Conservation (phyloP, 176 grass and related monocot genomes). For the Secale cereale region DNA sequence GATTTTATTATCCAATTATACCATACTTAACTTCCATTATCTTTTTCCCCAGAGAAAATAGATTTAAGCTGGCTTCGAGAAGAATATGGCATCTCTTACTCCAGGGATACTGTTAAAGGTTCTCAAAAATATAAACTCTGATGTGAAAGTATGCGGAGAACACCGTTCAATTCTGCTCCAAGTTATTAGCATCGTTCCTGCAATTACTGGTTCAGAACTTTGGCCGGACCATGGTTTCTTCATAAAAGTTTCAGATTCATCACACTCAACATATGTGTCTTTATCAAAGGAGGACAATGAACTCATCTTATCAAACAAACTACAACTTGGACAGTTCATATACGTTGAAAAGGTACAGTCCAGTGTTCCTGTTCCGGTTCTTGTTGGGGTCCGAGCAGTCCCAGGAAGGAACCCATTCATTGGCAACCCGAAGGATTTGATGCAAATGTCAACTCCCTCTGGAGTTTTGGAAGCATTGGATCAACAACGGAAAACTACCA, state of each 20-base stretch:
- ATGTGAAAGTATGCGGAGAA: constrained; percentile 93
- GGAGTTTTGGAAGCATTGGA: constrained; percentile 56
- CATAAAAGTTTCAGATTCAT: constrained; percentile 98
- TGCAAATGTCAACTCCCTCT: constrained; percentile 79
- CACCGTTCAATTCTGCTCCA: constrained; percentile 94
- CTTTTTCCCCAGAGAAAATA: background rate
- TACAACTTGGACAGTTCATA: constrained; percentile 96
- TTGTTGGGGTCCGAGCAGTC: constrained; percentile 84
- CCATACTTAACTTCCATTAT: background rate
- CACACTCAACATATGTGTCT: constrained; percentile 93
- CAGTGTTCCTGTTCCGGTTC: constrained; percentile 79
- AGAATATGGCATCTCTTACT: constrained; percentile 91
- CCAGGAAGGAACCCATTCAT: constrained; percentile 93
- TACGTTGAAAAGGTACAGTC: constrained; percentile 95
- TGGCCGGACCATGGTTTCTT: constrained; percentile 99
- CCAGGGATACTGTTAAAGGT: constrained; percentile 92
- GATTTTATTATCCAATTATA: background rate
- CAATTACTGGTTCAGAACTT: constrained; percentile 86
- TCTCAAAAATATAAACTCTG: constrained; percentile 89
- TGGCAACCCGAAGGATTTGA: constrained; percentile 95
- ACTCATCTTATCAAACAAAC: constrained; percentile 88
- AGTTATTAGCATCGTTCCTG: constrained; percentile 98
- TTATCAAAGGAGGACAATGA: constrained; percentile 97
- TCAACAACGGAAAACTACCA: constrained; percentile 41
- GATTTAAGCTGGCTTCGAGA: constrained; percentile 31